phyloP scores from a whole-genome alignment of 805 yeast species.

The Candida krabiensis region DNA sequence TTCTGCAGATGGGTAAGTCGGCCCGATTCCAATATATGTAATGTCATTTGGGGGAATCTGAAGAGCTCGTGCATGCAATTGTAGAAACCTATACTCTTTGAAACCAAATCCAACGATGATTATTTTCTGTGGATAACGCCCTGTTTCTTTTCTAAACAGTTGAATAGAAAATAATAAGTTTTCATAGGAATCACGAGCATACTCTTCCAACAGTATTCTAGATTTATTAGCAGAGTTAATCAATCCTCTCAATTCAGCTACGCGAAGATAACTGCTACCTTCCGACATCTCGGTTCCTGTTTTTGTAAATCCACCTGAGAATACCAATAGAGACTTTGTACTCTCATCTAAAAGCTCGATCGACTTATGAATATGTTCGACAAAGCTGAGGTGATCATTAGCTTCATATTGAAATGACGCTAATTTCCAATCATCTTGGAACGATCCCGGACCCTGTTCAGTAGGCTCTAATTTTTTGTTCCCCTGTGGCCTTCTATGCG shows the following conservation, averaged over 20 bases:
- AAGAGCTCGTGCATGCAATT: slow-evolving; percentile 54
- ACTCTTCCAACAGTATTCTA: slow-evolving; percentile 58
- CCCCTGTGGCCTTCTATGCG: background rate
- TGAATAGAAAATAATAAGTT: slow-evolving; percentile 64
- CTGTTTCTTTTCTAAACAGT: slow-evolving; percentile 47
- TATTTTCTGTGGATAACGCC: slow-evolving; percentile 49
- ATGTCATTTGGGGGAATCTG: slow-evolving; percentile 38
- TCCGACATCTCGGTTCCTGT: slow-evolving; percentile 47
- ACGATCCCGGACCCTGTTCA: slow-evolving; percentile 41
- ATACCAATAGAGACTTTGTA: slow-evolving; percentile 20
- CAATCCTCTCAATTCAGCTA: slow-evolving; percentile 39
- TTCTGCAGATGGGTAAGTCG: slow-evolving; percentile 39
- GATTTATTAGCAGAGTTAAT: slow-evolving; percentile 7
- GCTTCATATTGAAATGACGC: slow-evolving; percentile 71
- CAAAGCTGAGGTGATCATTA: slow-evolving; percentile 64
- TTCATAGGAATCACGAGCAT: slow-evolving; percentile 78
- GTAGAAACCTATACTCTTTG: slow-evolving; percentile 59
- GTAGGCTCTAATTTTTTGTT: slow-evolving; percentile 1
- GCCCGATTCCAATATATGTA: slow-evolving; percentile 58
- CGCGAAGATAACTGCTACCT: slow-evolving; percentile 56
- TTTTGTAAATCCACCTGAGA: slow-evolving; percentile 71
- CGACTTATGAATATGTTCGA: slow-evolving; percentile 56
- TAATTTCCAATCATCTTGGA: slow-evolving; percentile 59
- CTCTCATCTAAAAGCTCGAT: slow-evolving; percentile 34
- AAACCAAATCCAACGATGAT: slow-evolving; percentile 75